Base-by-base conservation (phyloP, 108 stramenopile genomes). In the Skeletonema costatum region DNA sequence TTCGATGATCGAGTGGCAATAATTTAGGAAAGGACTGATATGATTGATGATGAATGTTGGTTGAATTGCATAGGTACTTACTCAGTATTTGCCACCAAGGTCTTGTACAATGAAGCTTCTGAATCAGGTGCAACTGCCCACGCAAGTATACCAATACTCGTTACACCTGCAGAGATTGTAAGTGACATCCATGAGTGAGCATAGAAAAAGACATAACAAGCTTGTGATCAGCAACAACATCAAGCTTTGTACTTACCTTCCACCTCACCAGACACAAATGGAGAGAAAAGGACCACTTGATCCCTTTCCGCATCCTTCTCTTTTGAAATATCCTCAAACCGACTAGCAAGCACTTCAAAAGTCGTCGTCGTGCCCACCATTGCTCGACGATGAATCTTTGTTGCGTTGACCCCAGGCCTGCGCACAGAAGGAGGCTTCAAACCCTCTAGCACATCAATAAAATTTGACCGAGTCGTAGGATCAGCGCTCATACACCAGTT, bases 311-410 rank as follows among this genome's bases (percentile, higher is more conserved):
- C 42, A 9, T 8, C 42, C 17, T 58, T 51, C 21, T 68, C 51
- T 1, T 68, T 58, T 58, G 53, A 58, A 4, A 32, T 17, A 29
- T 68, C 67, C 4, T 58, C 67, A 46, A 68, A 68, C 38, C 51
- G 67, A 68, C n/a, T 42, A 68, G 67, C 67, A 58, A 68, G 67
- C 41, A 68, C 31, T 17, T 68, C 67, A 42, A 58, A 68, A 3
- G 67, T 68, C 21, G 48, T 48, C n/a, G 53, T 58, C 19, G 48
- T 58, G 14, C 67, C 67, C 31, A 68, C 53, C 10, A 68, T 58
- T 16, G 67, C 51, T 31, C 67, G 67, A 32, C 67, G 67, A 10
- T 68, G 67, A 16, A 51, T 8, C 6, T 59, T 5, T 31, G 67
- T 68, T 68, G 48, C n/a, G 5, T 58, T 53, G 2, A 68, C 25